A percentile compares a stretch with the other conserved stretches of the same genome.
Conservation (phyloP, 176 grass and related monocot species). For the Phyllostachys edulis region DNA sequence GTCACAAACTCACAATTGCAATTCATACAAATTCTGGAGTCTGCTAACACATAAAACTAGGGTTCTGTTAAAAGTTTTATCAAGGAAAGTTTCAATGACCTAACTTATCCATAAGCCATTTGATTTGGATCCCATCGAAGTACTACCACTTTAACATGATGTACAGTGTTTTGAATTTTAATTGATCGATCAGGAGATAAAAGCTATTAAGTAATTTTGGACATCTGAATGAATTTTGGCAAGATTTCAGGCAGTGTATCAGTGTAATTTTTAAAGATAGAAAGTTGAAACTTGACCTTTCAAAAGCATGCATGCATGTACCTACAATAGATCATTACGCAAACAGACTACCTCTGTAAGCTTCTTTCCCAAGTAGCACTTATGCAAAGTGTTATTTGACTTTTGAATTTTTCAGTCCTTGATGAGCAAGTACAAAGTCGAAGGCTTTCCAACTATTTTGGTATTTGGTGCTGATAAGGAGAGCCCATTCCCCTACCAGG, state of each 20-base stretch:
- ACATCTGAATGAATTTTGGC: neutral
- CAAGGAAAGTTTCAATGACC: neutral
- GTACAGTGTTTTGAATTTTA: neutral
- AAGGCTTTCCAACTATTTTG: conserved; percentile 98
- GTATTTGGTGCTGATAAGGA: conserved; percentile 95
- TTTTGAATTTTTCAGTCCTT: conserved; percentile 68
- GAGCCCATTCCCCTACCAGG: conserved; percentile 73
- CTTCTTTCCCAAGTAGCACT: neutral
- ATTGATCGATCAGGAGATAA: neutral
- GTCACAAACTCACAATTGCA: neutral
- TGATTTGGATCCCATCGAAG: neutral
- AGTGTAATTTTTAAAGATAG: neutral
- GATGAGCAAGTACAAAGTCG: conserved; percentile 96
- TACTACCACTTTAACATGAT: neutral
- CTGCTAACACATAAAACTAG: neutral
- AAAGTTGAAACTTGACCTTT: neutral
- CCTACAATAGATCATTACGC: neutral
- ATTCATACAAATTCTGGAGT: neutral
- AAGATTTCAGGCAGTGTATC: neutral
- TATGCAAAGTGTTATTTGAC: neutral
- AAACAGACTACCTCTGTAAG: neutral
- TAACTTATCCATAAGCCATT: conserved; percentile 15
- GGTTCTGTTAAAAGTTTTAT: neutral
- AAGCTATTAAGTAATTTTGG: neutral
- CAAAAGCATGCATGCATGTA: neutral